phyloP scores from a whole-genome alignment of 148 eudicot species.

The Rhododendron vialii region DNA sequence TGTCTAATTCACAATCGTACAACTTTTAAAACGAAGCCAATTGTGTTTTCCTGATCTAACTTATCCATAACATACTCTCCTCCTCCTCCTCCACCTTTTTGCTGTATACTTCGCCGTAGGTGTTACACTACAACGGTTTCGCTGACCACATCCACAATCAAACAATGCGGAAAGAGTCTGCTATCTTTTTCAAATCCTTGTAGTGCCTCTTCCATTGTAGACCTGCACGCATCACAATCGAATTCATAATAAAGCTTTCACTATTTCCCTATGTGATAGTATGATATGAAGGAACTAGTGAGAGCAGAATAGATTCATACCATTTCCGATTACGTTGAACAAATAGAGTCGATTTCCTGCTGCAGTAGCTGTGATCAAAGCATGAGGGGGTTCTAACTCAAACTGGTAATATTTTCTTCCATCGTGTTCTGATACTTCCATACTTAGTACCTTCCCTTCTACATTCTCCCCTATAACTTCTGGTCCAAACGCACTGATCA shows the following conservation, averaged over 20 bases:
- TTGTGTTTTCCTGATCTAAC: neutral
- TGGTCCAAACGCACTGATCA: slow-evolving; percentile 91
- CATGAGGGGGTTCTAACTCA: slow-evolving; percentile 90
- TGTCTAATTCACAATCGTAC: neutral
- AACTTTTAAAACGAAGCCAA: neutral
- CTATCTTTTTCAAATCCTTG: slow-evolving; percentile 72
- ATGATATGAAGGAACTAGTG: neutral
- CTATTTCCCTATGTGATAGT: neutral
- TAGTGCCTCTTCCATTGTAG: slow-evolving; percentile 94
- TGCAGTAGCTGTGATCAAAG: slow-evolving; percentile 85
- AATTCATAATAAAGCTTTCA: neutral
- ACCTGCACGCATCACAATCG: slow-evolving; percentile 37
- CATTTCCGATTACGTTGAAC: slow-evolving; percentile 67
- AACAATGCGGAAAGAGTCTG: slow-evolving; percentile 75
- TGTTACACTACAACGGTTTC: neutral
- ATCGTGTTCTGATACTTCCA: slow-evolving; percentile 63
- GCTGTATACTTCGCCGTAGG: neutral
- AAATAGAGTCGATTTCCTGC: slow-evolving; percentile 94
- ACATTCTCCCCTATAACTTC: slow-evolving; percentile 92
- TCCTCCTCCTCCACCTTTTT: neutral
- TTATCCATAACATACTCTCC: neutral
- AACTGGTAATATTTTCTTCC: slow-evolving; percentile 90
- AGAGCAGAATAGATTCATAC: slow-evolving; percentile 25
- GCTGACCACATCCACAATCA: slow-evolving; percentile 17
- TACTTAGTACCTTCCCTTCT: slow-evolving; percentile 79